Evolutionary conservation across 2,329 filamentous ascomycete species (phyloP).

Genomic region (Herpomyces periplanetae): DNA sequence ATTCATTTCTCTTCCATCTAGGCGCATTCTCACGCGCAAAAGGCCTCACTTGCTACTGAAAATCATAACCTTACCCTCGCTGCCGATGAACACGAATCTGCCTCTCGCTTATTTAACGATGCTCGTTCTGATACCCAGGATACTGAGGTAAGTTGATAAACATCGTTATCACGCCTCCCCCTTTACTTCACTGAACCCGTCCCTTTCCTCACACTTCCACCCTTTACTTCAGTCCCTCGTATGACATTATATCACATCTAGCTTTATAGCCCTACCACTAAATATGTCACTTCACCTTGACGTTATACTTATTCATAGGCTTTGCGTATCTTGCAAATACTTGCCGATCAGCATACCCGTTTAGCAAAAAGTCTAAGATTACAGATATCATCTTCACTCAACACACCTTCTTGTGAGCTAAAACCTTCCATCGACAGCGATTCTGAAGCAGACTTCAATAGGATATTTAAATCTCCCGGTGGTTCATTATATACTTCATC

Average conservation of each 20-base stretch:
- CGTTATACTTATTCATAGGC: conserved; percentile 20
- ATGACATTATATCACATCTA: too few species aligned
- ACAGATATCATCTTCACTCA: background rate
- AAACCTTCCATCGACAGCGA: background rate
- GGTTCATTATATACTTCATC: too few species aligned
- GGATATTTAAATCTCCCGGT: too few species aligned
- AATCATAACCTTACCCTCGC: conserved; percentile 34
- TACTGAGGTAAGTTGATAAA: conserved; percentile 12
- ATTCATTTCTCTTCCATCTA: conserved; percentile 7
- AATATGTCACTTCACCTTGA: too few species aligned
- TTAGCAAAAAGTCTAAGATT: conserved; percentile 44
- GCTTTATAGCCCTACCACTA: too few species aligned
- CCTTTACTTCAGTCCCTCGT: too few species aligned
- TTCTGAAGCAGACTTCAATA: background rate
- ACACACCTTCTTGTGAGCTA: background rate
- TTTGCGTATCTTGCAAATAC: conserved; percentile 36
- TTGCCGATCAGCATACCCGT: conserved; percentile 53
- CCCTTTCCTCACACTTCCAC: background rate
- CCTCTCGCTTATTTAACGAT: conserved; percentile 53
- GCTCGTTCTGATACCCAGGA: conserved; percentile 32
- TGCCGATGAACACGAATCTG: conserved; percentile 50
- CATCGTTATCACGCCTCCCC: background rate
- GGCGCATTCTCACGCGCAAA: conserved; percentile 61
- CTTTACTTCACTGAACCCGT: background rate
- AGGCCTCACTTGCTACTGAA: conserved; percentile 30